Conservation (phyloP, 305 asterid species). For the Andrographis paniculata region DNA sequence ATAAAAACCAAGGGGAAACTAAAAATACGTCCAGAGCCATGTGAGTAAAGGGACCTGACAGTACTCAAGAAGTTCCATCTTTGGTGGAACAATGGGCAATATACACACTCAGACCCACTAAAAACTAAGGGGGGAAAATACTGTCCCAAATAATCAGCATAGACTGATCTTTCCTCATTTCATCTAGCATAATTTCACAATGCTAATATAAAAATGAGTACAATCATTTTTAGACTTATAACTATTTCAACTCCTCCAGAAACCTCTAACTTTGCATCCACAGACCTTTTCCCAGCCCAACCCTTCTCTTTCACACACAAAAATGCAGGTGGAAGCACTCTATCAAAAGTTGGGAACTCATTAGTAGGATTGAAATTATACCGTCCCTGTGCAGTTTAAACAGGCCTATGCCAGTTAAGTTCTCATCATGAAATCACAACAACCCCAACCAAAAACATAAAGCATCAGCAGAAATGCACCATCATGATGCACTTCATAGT, state of each 20-base stretch:
- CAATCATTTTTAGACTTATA: background rate
- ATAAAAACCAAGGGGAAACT: too few relatives aligned
- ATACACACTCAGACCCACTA: too few relatives aligned
- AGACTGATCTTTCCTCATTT: background rate
- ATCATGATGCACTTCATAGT: too few relatives aligned
- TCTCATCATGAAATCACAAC: too few relatives aligned
- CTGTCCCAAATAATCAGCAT: background rate
- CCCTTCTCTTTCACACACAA: background rate
- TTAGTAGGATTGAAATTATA: background rate
- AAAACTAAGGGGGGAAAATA: background rate
- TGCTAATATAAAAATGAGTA: background rate
- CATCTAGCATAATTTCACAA: background rate
- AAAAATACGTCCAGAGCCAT: too few relatives aligned
- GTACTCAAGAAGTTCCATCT: too few relatives aligned
- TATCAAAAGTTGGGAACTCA: background rate
- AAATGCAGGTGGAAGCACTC: background rate
- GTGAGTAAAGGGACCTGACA: too few relatives aligned
- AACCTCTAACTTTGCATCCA: too few relatives aligned
- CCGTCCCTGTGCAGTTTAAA: background rate
- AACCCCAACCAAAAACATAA: too few relatives aligned
- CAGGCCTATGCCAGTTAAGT: background rate
- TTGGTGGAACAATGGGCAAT: too few relatives aligned
- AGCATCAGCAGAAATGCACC: too few relatives aligned
- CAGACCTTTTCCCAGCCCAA: too few relatives aligned
- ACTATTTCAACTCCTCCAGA: background rate